phyloP scores from a whole-genome alignment of 2,329 filamentous ascomycete species.

The Fusarium siculi region DNA sequence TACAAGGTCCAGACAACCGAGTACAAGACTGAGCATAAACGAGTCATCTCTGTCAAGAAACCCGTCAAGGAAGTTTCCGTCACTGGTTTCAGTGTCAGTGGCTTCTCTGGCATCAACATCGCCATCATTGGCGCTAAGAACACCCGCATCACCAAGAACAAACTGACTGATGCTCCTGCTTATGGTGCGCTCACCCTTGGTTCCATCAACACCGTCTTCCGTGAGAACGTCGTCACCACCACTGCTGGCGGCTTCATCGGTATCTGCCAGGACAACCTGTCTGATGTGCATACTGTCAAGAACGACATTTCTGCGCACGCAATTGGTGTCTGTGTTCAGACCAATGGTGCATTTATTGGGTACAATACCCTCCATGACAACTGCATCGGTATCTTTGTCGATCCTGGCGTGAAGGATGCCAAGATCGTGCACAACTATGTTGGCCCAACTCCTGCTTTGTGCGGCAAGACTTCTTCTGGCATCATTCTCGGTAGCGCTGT shows the following conservation, averaged over 20 bases:
- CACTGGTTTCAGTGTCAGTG: slow-evolving; percentile 47
- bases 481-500: slow-evolving; percentile 46
- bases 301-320: slow-evolving; percentile 47
- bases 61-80: slow-evolving; percentile 47
- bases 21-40: slow-evolving; percentile 47
- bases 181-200: slow-evolving; percentile 53
- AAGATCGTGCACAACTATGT: slow-evolving; percentile 47
- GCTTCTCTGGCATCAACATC: slow-evolving; percentile 50
- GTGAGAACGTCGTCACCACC: slow-evolving; percentile 44
- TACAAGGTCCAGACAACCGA: slow-evolving; percentile 37
- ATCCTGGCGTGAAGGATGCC: slow-evolving; percentile 46
- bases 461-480: slow-evolving; percentile 28
- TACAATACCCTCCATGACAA: slow-evolving; percentile 47
- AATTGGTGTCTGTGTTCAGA: slow-evolving; percentile 51
- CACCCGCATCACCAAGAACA: slow-evolving; percentile 28
- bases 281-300: slow-evolving; percentile 40
- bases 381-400: slow-evolving; percentile 49
- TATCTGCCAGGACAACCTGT: slow-evolving; percentile 51
- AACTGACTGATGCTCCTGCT: slow-evolving; percentile 21
- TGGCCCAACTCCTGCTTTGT: slow-evolving; percentile 24
- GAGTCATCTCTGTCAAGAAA: slow-evolving; percentile 40
- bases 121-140: slow-evolving; percentile 49
- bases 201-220: slow-evolving; percentile 45
- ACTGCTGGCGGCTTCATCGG: slow-evolving; percentile 40
- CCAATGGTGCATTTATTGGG: slow-evolving; percentile 44